A percentile compares a stretch with the other conserved stretches of the same genome.
Evolutionary conservation across 2,329 filamentous ascomycete species (phyloP).

Genomic region (Thelonectria discophora): DNA sequence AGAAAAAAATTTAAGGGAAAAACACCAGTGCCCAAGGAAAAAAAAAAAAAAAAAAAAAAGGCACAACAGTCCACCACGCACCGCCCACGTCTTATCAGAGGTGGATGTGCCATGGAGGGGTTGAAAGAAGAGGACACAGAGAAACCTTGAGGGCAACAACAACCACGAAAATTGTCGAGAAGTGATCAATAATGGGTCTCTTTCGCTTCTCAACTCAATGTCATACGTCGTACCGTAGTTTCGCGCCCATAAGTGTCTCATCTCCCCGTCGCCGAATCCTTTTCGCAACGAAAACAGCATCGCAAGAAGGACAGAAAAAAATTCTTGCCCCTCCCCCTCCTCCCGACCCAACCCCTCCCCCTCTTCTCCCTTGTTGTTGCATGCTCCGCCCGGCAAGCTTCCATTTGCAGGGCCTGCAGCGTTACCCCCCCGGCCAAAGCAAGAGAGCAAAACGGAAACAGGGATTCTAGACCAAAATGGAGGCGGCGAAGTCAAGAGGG

Average conservation of each 20-base stretch:
- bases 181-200: too few relatives aligned
- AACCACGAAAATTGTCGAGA: neutral
- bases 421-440: too few relatives aligned
- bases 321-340: slow-evolving; percentile 27
- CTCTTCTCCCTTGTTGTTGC: slow-evolving; percentile 11
- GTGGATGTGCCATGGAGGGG: neutral
- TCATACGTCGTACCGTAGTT: slow-evolving; percentile 6
- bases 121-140: neutral
- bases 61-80: neutral
- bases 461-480: slow-evolving; percentile 14
- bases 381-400: slow-evolving; percentile 31
- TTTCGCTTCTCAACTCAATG: neutral
- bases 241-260: slow-evolving; percentile 4
- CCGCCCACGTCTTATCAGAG: slow-evolving; percentile 20
- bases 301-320: neutral
- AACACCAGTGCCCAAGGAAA: neutral
- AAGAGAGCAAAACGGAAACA: slow-evolving; percentile 22
- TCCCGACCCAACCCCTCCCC: neutral
- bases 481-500: slow-evolving; percentile 30
- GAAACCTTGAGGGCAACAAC: neutral
- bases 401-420: slow-evolving; percentile 28
- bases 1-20: slow-evolving; percentile 6
- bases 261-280: slow-evolving; percentile 10
- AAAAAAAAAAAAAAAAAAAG: too few relatives aligned
- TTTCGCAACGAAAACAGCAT: slow-evolving; percentile 15